Percentiles rank a stretch among this genome's conserved stretches.
Evolutionary conservation across 768 basidiomycete genomes (phyloP).

Genomic region (Cystobasidium tubakii): DNA sequence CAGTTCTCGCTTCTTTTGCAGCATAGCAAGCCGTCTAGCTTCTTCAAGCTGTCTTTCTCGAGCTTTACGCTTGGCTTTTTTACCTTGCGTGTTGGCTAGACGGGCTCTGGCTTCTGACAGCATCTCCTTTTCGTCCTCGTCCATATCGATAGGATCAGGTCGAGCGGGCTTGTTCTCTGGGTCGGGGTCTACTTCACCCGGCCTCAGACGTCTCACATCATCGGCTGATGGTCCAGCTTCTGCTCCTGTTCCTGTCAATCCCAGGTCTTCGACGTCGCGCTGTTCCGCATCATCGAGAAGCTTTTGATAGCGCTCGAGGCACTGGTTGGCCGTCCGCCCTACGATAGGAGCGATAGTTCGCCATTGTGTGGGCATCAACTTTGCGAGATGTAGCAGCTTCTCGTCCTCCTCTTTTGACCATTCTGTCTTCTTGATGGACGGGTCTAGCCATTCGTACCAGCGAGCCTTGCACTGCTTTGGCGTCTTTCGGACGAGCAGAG

Average conservation of each 20-base stretch:
- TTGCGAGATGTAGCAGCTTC: constrained; percentile 92
- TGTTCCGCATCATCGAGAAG: constrained; percentile 93
- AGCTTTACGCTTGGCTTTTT: constrained; percentile 98
- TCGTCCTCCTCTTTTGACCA: constrained; percentile 99
- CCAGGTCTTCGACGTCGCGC: constrained; percentile 91
- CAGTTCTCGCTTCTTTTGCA: constrained; percentile 95
- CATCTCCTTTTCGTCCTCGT: constrained; percentile 99
- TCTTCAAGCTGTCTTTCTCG: constrained; percentile 95
- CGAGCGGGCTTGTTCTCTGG: constrained; percentile 97
- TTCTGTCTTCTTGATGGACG: constrained; percentile 98
- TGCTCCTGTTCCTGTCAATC: constrained; percentile 66
- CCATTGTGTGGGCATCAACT: constrained; percentile 99
- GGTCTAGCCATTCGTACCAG: constrained; percentile 66
- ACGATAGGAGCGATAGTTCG: constrained; percentile 97
- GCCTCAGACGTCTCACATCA: constrained; percentile 76
- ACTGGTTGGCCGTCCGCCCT: constrained; percentile 93
- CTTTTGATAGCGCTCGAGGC: constrained; percentile 96
- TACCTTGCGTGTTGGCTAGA: constrained; percentile 97
- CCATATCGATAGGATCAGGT: constrained; percentile 99
- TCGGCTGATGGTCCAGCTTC: constrained; percentile 86
- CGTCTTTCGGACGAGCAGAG: constrained; percentile 92
- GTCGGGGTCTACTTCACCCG: constrained; percentile 97
- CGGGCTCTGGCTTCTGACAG: constrained; percentile 95
- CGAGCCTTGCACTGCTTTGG: constrained; percentile 90
- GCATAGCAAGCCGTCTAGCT: constrained; percentile 80